Base-by-base conservation (phyloP, 805 yeast genomes). In the Komagataella phaffii region DNA sequence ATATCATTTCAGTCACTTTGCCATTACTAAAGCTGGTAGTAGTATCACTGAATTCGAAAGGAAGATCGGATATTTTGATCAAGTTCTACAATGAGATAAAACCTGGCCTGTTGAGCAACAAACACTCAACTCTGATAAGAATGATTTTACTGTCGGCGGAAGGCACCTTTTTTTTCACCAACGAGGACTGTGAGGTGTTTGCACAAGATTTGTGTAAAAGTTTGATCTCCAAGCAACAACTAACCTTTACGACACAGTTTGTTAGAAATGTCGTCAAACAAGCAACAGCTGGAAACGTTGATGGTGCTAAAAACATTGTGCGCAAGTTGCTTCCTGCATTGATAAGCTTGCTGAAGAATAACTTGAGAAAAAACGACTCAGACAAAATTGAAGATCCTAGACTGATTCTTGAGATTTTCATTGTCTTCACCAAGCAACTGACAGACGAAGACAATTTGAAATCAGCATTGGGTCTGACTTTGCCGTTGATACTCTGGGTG, bases 181-280 rank as follows among this genome's bases (percentile, higher is more conserved):
- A 58, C 1, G 57, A 58, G 0, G 78, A 79, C 49, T 61, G 72
- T 44, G 70, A 66, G 2, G 58, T 60, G 7, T 59, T 73, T 40
- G 62, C 68, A 1, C 54, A 59, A 1, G 61, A 61, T 17, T 59
- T 81, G 7, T 53, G 68, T 0, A 59, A 57, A 3, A 70, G 73
- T 14, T 57, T 80, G 7, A 49, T 57, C 0, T 60, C 67, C 4
- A 61, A 66, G 3, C 70, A 65, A 1, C 60, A 64, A 7, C 57
- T 71, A 7, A 62, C 70, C 0, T 66, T 78, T 7, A 69, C 77
- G 0, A 68, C 81, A 10, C 89, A 83, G 55, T 82, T 93, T 14
- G 69, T 84, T 50, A 82, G 75, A 57, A 71, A 82, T 0, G 66
- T 87, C 46, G 69, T 84, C 45, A 60, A 65, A 7, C 70, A 68